phyloP scores from a whole-genome alignment of 2,329 filamentous ascomycete genomes.

The Chaetomiaceae sp. region DNA sequence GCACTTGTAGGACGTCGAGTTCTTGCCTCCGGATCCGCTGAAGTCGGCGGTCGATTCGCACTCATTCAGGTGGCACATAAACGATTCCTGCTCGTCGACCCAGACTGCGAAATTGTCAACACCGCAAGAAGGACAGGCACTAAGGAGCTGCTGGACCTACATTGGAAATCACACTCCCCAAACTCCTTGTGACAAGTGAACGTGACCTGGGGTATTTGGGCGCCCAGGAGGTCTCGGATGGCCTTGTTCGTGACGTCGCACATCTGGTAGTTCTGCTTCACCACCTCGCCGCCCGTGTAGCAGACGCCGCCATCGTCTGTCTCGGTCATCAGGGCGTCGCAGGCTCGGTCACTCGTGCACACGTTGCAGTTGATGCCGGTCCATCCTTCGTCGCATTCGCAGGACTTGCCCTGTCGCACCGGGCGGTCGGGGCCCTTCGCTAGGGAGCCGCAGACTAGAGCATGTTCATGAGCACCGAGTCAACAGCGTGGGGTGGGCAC shows the following conservation, averaged over 20 bases:
- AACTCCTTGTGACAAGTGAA: slow-evolving; percentile 79
- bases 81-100: slow-evolving; percentile 90
- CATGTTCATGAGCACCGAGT: slow-evolving; percentile 2
- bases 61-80: slow-evolving; percentile 84
- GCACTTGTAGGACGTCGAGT: slow-evolving; percentile 80
- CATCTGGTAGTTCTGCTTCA: slow-evolving; percentile 95
- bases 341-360: slow-evolving; percentile 76
- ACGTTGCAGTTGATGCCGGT: slow-evolving; percentile 97
- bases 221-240: slow-evolving; percentile 79
- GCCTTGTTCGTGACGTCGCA: slow-evolving; percentile 96
- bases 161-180: slow-evolving; percentile 88
- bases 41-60: slow-evolving; percentile 70
- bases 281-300: slow-evolving; percentile 82
- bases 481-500: slow-evolving; percentile 2
- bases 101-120: slow-evolving; percentile 57
- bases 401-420: slow-evolving; percentile 63
- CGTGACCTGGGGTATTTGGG: slow-evolving; percentile 84
- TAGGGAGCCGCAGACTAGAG: slow-evolving; percentile 76
- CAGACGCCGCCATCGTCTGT: slow-evolving; percentile 77
- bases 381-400: slow-evolving; percentile 91
- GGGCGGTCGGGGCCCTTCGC: slow-evolving; percentile 73
- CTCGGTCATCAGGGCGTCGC: slow-evolving; percentile 74
- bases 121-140: not conserved
- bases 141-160: slow-evolving; percentile 40
- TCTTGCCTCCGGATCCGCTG: slow-evolving; percentile 61